Conservation (phyloP, 495 filamentous ascomycete genomes). For the Penicillium simplicissimum region DNA sequence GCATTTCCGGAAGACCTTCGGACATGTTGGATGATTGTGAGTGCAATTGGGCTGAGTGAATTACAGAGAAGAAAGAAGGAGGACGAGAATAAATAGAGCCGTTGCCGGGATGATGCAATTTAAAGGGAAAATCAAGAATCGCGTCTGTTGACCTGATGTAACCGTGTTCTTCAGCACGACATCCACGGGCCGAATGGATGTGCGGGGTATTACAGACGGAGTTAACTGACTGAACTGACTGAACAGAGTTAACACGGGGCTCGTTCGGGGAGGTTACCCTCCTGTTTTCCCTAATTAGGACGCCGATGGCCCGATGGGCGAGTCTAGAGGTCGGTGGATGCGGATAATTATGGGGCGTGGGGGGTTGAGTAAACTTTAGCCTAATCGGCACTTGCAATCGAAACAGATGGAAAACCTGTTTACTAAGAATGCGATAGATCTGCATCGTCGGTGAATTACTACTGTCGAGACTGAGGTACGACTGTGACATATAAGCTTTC, state of each 20-base stretch:
- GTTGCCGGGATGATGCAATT: not conserved
- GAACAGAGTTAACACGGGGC: not conserved
- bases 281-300: slow-evolving; percentile 5
- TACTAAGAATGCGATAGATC: not conserved
- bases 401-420: not conserved
- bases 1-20: slow-evolving; percentile 59
- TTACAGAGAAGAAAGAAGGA: not conserved
- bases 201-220: slow-evolving; percentile 14
- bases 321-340: not conserved
- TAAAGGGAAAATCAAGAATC: slow-evolving; percentile 1
- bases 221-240: not conserved
- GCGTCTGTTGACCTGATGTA: not conserved
- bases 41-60: not conserved
- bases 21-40: slow-evolving; percentile 21
- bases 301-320: slow-evolving; percentile 4
- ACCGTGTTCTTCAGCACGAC: not conserved
- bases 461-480: not conserved
- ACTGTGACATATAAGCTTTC: not conserved
- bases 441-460: not conserved
- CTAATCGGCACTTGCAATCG: slow-evolving; percentile 7
- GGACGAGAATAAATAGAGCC: not conserved
- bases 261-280: not conserved
- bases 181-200: slow-evolving; percentile 14
- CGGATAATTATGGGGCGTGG: not conserved
- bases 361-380: slow-evolving; percentile 13